Percentiles rank a stretch among this genome's conserved stretches.
Evolutionary conservation across 805 yeast species (phyloP).

Genomic region (Yamadazyma tumulicola): DNA sequence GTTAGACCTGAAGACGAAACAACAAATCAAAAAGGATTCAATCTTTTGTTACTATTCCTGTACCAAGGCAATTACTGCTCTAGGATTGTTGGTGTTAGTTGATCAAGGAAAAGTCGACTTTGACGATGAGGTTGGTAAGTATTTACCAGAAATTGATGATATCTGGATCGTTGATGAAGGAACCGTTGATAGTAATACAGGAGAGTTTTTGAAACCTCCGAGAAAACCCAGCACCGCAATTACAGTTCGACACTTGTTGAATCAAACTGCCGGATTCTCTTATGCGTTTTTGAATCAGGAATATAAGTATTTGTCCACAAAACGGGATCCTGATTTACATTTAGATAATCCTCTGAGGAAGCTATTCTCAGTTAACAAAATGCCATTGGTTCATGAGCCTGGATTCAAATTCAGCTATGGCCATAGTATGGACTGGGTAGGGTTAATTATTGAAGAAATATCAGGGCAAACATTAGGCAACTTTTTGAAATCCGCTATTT

Average conservation of each 20-base stretch:
- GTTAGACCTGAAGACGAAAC: constrained; percentile 14
- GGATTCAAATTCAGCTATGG: constrained; percentile 39
- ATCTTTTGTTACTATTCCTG: constrained; percentile 24
- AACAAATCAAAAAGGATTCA: constrained; percentile 14
- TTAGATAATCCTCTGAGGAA: constrained; percentile 18
- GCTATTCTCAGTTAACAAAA: constrained; percentile 22
- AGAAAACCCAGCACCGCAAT: constrained; percentile 20
- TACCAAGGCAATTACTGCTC: constrained; percentile 33
- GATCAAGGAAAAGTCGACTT: constrained; percentile 30
- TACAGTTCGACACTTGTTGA: constrained; percentile 27
- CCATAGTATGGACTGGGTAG: constrained; percentile 36
- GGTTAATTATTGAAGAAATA: constrained; percentile 31
- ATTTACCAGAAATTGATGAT: constrained; percentile 29
- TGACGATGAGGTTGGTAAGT: constrained; percentile 29
- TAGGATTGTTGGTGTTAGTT: constrained; percentile 32
- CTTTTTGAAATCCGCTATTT: constrained; percentile 26
- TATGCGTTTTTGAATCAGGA: constrained; percentile 31
- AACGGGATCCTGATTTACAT: constrained; percentile 6
- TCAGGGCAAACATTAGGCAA: constrained; percentile 30
- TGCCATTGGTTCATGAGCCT: constrained; percentile 33
- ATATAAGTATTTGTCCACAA: constrained; percentile 18
- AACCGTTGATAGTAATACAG: constrained; percentile 21
- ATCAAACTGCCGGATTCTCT: constrained; percentile 34
- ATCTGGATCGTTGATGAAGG: constrained; percentile 25
- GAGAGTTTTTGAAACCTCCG: constrained; percentile 20